A percentile compares a stretch with the other conserved stretches of the same genome.
Evolutionary conservation across 768 basidiomycete species (phyloP).

Genomic region (Amanita phalloides): DNA sequence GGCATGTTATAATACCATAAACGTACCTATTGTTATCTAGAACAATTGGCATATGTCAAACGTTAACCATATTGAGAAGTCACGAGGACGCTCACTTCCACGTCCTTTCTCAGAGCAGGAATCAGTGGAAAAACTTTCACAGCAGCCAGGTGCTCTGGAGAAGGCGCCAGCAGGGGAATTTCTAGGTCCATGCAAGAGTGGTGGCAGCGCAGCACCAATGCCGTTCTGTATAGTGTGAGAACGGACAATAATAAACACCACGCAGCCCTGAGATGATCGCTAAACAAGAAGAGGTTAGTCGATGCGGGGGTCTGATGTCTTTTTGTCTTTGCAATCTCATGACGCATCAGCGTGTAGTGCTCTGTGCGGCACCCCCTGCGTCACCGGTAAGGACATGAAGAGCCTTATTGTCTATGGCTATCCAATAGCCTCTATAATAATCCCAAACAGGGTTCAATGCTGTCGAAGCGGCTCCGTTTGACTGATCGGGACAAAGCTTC

Average conservation of each 20-base stretch:
- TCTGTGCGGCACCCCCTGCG: background rate
- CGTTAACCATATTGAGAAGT: constrained; percentile 1
- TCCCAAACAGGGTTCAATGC: constrained; percentile 17
- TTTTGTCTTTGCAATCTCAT: constrained; percentile 12
- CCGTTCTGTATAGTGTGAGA: background rate
- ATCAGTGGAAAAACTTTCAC: constrained; percentile 79
- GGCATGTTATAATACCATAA: constrained; percentile 7
- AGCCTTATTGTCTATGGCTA: constrained; percentile 9
- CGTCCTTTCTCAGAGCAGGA: constrained; percentile 58
- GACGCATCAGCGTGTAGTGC: constrained; percentile 1
- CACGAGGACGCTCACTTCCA: constrained; percentile 36
- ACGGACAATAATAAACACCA: background rate
- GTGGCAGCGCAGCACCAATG: constrained; percentile 2
- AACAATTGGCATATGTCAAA: constrained; percentile 14
- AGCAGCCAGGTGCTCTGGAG: constrained; percentile 44
- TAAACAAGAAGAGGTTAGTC: background rate
- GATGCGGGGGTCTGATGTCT: constrained; percentile 2
- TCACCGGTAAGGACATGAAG: background rate
- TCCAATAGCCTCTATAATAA: background rate
- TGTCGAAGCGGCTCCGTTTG: background rate
- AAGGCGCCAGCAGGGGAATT: constrained; percentile 37
- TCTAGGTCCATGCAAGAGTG: constrained; percentile 27
- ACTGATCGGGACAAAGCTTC: constrained; percentile 5
- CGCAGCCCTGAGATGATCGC: background rate
- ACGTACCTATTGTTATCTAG: constrained; percentile 33